Base-by-base conservation (phyloP, 768 basidiomycete genomes). In the Boletus eberwhitei region DNA sequence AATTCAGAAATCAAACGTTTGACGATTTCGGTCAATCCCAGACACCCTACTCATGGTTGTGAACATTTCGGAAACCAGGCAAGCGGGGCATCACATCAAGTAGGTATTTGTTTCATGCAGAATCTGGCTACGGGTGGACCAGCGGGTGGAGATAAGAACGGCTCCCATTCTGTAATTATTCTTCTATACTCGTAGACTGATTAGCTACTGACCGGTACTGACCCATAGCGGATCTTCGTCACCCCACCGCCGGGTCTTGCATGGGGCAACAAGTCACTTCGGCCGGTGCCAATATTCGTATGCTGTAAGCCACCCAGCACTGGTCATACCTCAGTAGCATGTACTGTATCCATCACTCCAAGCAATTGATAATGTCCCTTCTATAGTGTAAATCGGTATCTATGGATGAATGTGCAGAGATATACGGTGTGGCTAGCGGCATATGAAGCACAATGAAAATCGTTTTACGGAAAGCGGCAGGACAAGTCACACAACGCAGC, bases 381-480 rank as follows among this genome's bases (percentile, higher is more conserved):
- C 53, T 44, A 24, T 37, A n/a, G 11, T 43, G 43, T 35, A 26
- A 34, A 46, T 42, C 11, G 36, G 38, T 48, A 50, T 64, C 53
- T 58, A 65, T 61, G 31, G n/a, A 21, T 52, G 37, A 38, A 19
- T 35, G 48, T 42, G 47, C 50, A 43, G 29, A 19, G 32, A n/a
- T 49, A 44, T 48, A 52, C 17, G 37, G 17, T 29, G 8, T 37
- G 41, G 21, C 22, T 11, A 62, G 13, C 36, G 17, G 21, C 17
- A 45, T 35, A 50, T 39, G n/a, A 44, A 57, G 46, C 40, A 46
- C 11, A 38, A 19, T 36, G 22, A 16, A 53, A 21, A 43, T 4
- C 17, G 9, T 24, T 31, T 22, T 26, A 29, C 6, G 1, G 14
- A 49, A 13, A 17, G 47, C 31, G 13, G 17, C 26, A 38, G 22